Evolutionary conservation across 1,284 basidiomycete genomes (phyloP), one percentile per base, ranked within the genome.

Genomic region (Ustilago tritici): DNA sequence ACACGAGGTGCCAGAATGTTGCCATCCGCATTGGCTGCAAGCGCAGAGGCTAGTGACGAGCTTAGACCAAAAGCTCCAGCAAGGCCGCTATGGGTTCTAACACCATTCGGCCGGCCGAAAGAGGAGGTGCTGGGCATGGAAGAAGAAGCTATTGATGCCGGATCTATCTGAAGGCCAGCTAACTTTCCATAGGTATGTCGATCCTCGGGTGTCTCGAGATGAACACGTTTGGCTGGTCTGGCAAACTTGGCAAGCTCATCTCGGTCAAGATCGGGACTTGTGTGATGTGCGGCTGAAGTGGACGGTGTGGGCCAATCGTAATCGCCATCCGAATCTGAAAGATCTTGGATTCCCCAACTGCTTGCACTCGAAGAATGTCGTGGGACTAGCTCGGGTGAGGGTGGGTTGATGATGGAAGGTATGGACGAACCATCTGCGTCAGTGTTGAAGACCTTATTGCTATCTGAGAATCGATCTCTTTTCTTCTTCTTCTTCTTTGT

Each of bases 401-500:
- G 58, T 8, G 74, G 74, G 14, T 71, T 66, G 38, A 76, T 62
- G 23, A 76, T 76, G 4, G 74, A 65, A 8, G 74, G 74, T 28
- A 71, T 73, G 15, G 49, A 15, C 34, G 52, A 59, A 34, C 12
- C 38, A 4, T 54, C 17, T 17, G 65, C 55, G 5, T 43, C 46
- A 23, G n/a, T 9, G 17, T 41, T 35, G 15, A 28, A 17, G 5
- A 34, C 28, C 17, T 43, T 56, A 32, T 62, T 65, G 23, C 41
- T 53, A 28, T 62, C 69, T 12, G 69, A 71, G 41, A 69, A 58
- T 28, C 74, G 74, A 10, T 62, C 65, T 9, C 74, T 59, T 49
- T 76, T 76, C 61, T 71, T 76, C 34, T 71, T 76, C 34, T 71
- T 76, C 53, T 76, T 76, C 59, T 68, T 76, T 31, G 68, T 76